A percentile compares a stretch with the other conserved stretches of the same genome.
These are phyloP conservation scores for Rhododendron williamsianum DNA, from an alignment of 148 eudicot species.

Conservation along the genomic window DNA sequence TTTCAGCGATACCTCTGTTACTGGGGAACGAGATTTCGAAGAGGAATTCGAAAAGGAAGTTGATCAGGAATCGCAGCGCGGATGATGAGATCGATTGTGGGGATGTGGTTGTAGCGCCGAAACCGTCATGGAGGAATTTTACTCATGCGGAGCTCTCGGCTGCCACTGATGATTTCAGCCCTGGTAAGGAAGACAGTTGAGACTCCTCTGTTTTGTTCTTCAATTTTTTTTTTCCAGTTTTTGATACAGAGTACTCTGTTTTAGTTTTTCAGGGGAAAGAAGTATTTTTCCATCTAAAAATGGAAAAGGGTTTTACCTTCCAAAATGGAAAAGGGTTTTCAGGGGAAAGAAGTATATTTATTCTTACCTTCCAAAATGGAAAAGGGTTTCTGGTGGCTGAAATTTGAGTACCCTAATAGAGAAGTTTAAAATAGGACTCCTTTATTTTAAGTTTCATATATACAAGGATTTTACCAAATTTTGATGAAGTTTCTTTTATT, in stretches of 20 bases:
- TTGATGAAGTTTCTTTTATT: background rate
- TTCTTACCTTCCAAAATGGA: too few relatives aligned
- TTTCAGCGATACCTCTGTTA: slow-evolving; percentile 44
- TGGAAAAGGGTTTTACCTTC: too few relatives aligned
- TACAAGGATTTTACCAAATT: background rate
- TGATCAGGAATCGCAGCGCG: slow-evolving; percentile 40
- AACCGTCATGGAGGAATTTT: slow-evolving; percentile 84
- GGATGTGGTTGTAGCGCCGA: slow-evolving; percentile 28
- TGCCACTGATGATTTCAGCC: slow-evolving; percentile 64
- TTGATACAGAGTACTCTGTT: background rate
- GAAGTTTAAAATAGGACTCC: background rate
- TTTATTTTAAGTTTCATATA: background rate
- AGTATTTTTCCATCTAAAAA: background rate
- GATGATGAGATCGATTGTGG: slow-evolving; percentile 42
- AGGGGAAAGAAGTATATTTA: too few relatives aligned
- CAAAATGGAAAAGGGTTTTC: too few relatives aligned
- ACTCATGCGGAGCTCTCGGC: slow-evolving; percentile 47
- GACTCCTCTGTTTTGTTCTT: background rate
- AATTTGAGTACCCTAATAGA: background rate
- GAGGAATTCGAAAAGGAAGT: slow-evolving; percentile 39
- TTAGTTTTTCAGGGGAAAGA: background rate
- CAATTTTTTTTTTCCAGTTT: background rate
- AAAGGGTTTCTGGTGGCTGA: too few relatives aligned
- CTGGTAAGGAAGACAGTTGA: slow-evolving; percentile 37
- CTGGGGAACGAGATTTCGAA: slow-evolving; percentile 36